These are phyloP conservation scores for Dinochytrium kinnereticum DNA, from an alignment of 371 early-diverging fungal genomes.

Conservation along the genomic window DNA sequence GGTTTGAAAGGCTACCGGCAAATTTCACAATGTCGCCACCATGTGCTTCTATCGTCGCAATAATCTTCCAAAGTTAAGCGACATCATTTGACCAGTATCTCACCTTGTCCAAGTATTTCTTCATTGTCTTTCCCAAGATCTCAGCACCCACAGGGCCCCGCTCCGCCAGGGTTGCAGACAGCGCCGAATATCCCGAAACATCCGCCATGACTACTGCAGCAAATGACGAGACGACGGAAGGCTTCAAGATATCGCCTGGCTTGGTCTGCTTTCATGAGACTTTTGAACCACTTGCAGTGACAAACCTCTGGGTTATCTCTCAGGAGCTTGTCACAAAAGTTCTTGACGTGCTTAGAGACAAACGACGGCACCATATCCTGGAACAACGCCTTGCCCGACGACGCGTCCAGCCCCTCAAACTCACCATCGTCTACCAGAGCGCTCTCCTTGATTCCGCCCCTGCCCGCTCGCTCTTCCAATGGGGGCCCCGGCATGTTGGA, in stretches of 20 bases:
- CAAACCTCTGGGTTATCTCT: conserved; percentile 6
- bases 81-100: background rate
- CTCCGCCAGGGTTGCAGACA: conserved; percentile 54
- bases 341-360: conserved; percentile 52
- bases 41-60: conserved; percentile 51
- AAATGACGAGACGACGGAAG: conserved; percentile 46
- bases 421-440: conserved; percentile 2
- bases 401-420: background rate
- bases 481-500: background rate
- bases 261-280: background rate
- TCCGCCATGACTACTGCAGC: conserved; percentile 62
- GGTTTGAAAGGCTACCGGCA: too few species aligned
- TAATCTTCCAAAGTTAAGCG: conserved; percentile 45
- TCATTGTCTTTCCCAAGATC: conserved; percentile 56
- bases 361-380: conserved; percentile 47
- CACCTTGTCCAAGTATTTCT: conserved; percentile 60
- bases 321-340: conserved; percentile 37
- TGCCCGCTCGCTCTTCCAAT: background rate
- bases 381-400: conserved; percentile 3
- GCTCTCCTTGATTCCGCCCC: background rate
- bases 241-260: conserved; percentile 22
- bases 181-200: conserved; percentile 55
- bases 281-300: background rate
- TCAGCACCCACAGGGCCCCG: conserved; percentile 54
- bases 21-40: conserved; percentile 66